Conservation (phyloP, 306 rosid species). For the Quercus gilva region DNA sequence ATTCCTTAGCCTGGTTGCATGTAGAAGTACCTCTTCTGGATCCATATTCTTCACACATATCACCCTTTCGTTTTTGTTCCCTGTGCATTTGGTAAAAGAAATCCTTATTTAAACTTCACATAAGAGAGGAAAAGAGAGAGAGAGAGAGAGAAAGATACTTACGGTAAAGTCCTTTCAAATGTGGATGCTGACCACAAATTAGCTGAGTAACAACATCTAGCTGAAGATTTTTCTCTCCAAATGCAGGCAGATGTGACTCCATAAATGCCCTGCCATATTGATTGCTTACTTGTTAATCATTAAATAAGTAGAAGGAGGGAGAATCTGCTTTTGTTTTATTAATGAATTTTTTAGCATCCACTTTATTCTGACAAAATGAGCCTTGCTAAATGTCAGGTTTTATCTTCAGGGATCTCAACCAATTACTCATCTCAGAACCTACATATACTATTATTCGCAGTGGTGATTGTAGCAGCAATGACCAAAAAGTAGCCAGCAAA, state of each 20-base stretch:
- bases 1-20: conserved; percentile 75
- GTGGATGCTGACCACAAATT: conserved; percentile 93
- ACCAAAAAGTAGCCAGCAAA: background rate
- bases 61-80: conserved; percentile 63
- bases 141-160: conserved; percentile 27
- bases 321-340: too few species aligned
- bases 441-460: background rate
- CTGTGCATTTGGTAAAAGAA: conserved; percentile 39
- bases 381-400: background rate
- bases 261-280: conserved; percentile 65
- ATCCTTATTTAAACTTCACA: background rate
- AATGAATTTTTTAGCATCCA: background rate
- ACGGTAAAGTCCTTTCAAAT: conserved; percentile 74
- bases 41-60: conserved; percentile 88
- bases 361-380: background rate
- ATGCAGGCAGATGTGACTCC: conserved; percentile 66
- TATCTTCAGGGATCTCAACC: background rate
- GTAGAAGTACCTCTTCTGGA: conserved; percentile 59
- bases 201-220: conserved; percentile 80
- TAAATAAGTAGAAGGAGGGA: background rate
- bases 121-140: background rate
- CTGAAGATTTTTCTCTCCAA: conserved; percentile 78
- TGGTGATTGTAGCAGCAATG: background rate
- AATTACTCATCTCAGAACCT: background rate
- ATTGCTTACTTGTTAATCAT: conserved; percentile 5